phyloP scores from a whole-genome alignment of 805 yeast genomes.

The Candida arabinofermentans region DNA sequence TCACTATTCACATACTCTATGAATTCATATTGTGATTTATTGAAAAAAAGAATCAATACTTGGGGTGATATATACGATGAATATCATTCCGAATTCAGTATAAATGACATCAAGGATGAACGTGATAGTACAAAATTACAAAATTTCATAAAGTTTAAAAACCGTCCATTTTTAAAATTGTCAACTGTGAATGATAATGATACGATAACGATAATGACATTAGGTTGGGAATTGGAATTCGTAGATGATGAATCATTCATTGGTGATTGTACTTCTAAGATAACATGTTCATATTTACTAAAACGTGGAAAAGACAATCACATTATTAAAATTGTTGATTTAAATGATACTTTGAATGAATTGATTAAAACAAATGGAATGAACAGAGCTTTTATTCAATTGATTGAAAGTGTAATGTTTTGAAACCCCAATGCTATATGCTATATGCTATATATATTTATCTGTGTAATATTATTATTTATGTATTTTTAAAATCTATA shows the following conservation, averaged over 20 bases:
- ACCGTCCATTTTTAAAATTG: constrained; percentile 6
- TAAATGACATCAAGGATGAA: constrained; percentile 13
- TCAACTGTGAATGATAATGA: background rate
- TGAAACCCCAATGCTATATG: background rate
- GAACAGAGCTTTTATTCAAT: constrained; percentile 9
- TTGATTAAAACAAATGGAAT: constrained; percentile 17
- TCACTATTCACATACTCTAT: constrained; percentile 22
- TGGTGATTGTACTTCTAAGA: constrained; percentile 18
- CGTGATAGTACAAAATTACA: constrained; percentile 1
- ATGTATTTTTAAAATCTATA: constrained; percentile 35
- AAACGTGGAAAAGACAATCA: background rate
- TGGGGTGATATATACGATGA: constrained; percentile 19
- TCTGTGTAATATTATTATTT: background rate
- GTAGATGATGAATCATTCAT: constrained; percentile 7
- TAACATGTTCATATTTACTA: constrained; percentile 6
- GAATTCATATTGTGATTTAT: constrained; percentile 21
- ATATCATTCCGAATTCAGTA: constrained; percentile 8
- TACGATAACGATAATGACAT: background rate
- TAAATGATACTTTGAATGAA: constrained; percentile 15
- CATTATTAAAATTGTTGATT: constrained; percentile 3
- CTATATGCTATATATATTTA: background rate
- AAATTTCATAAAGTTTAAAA: constrained; percentile 11
- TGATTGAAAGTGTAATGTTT: constrained; percentile 11
- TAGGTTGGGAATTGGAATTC: constrained; percentile 14
- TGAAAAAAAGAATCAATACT: constrained; percentile 13